phyloP scores from a whole-genome alignment of 2,329 filamentous ascomycete genomes.

The Trichophyton verrucosum region DNA sequence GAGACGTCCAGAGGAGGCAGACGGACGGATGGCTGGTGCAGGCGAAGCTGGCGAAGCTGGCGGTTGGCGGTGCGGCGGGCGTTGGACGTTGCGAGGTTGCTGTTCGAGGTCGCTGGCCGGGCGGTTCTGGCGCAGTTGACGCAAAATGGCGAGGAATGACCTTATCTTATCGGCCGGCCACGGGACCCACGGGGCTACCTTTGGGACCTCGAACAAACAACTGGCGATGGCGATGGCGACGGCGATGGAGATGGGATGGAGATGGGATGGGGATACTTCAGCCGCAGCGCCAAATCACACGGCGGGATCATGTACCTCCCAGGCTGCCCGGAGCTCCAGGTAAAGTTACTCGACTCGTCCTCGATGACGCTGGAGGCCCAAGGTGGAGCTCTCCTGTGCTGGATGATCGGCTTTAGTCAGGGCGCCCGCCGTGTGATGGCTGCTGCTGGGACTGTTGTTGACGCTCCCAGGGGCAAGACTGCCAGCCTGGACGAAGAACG shows the following conservation, averaged over 20 bases:
- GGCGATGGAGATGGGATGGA: not conserved
- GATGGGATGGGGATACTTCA: not conserved
- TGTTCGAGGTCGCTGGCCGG: no score
- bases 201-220: no score
- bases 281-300: not conserved
- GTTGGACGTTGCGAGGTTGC: no score
- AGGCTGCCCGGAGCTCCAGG: not conserved
- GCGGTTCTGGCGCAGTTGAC: not conserved
- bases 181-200: not conserved
- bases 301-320: not conserved
- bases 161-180: slow-evolving; percentile 3
- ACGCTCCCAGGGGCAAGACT: not conserved
- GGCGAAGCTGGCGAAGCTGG: not conserved
- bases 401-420: not conserved
- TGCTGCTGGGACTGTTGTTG: no score
- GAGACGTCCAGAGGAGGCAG: not conserved
- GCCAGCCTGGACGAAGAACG: not conserved
- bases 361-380: not conserved
- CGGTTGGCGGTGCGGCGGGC: no score
- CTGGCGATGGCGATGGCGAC: no score
- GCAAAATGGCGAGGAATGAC: not conserved
- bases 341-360: no score
- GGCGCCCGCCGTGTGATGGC: no score
- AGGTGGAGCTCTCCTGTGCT: no score
- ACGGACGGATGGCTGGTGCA: not conserved